Base-by-base conservation (phyloP, 208 protist genomes). In the Leishmania gerbilli region DNA sequence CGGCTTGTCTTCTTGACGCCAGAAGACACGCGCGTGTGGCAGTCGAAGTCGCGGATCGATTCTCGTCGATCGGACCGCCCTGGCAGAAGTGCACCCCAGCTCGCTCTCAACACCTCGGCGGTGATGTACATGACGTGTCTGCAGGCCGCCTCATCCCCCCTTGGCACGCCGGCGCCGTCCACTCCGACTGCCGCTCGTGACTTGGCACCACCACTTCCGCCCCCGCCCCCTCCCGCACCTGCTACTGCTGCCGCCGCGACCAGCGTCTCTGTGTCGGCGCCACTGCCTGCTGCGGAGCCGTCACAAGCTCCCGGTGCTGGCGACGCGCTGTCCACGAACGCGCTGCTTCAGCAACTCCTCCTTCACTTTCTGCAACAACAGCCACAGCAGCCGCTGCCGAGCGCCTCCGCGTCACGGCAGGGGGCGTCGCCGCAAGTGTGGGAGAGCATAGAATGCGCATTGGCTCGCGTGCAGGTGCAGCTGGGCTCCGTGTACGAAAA, bases 401-500 rank as follows among this genome's bases (percentile, higher is more conserved):
- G 15, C 49, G 37, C 71, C 45, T 1, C 58, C 9, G n/a, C 80
- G 42, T 56, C 67, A 64, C 9, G 40, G 40, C 8, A 49, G 17
- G 51, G 68, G 4, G 0, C 76, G 11, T 13, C 82, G 31, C 11
- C 51, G 51, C 69, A 31, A 40, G 7, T 19, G 42, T 81, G 55
- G 68, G 77, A 69, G 5, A 40, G 60, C 27, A 21, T 93, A 55
- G 87, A 91, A 79, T 84, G 89, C 45, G 62, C 85, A 42, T 62
- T 93, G 40, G 83, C 92, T 40, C 83, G 89, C 2, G 60, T 94
- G 76, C 84, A 93, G 62, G 34, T 81, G 72, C 89, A 94, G 67
- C 79, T 95, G 47, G 72, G 84, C 34, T 84, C 87, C 42, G 80
- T 96, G 60, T 91, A 86, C 60, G 89, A 96, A 45, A 93, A 93